A percentile compares a stretch with the other conserved stretches of the same genome.
These are phyloP conservation scores for Tuber magnatum DNA, from an alignment of 495 filamentous ascomycete species.

Conservation along the genomic window DNA sequence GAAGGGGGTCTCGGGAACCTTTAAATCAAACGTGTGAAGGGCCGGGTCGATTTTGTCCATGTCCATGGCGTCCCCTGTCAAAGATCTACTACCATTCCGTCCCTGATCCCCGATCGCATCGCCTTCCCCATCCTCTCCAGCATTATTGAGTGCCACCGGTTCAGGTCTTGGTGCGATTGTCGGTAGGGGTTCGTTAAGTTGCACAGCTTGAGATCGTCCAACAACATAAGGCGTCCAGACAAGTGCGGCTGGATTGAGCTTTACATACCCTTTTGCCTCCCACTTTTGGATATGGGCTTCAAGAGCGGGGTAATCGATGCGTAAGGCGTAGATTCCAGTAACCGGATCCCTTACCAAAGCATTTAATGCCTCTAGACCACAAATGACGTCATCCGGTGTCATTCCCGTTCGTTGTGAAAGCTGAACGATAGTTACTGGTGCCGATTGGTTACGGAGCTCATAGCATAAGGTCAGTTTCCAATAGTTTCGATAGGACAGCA, in stretches of 20 bases:
- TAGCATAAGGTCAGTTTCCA: constrained; percentile 87
- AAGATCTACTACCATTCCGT: constrained; percentile 38
- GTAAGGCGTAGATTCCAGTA: constrained; percentile 78
- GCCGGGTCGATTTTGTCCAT: constrained; percentile 22
- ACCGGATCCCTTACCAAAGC: constrained; percentile 83
- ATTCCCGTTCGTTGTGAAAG: constrained; percentile 89
- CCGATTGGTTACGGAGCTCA: constrained; percentile 59
- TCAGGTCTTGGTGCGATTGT: constrained; percentile 81
- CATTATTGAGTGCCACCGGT: constrained; percentile 51
- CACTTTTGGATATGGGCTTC: constrained; percentile 75
- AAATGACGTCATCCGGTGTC: constrained; percentile 92
- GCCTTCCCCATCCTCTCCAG: constrained; percentile 34
- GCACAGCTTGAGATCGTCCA: constrained; percentile 77
- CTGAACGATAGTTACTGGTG: constrained; percentile 51
- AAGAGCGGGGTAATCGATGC: constrained; percentile 74
- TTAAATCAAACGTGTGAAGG: not conserved
- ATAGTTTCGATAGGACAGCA: constrained; percentile 95
- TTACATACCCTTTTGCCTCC: constrained; percentile 78
- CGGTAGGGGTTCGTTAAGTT: constrained; percentile 54
- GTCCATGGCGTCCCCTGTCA: constrained; percentile 33
- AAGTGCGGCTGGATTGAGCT: constrained; percentile 69
- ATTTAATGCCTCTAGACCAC: constrained; percentile 78
- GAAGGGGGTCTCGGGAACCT: not conserved
- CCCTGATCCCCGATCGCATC: constrained; percentile 34
- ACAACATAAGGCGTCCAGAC: constrained; percentile 98